Evolutionary conservation across 2,329 filamentous ascomycete genomes (phyloP), one percentile per base, ranked within the genome.

Genomic region (Epicoccum nigrum): DNA sequence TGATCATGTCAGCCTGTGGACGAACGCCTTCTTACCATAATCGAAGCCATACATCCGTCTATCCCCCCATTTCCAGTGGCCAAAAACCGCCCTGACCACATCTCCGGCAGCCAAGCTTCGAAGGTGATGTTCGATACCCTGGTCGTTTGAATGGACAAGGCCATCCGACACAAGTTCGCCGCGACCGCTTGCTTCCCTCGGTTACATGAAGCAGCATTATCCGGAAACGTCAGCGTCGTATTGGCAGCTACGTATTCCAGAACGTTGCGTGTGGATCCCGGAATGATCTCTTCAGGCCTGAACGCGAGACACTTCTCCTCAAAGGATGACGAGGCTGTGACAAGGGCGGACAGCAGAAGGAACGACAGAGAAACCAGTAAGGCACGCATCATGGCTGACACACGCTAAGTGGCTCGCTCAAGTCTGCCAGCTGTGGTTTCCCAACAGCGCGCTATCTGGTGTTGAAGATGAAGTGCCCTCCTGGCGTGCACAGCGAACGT

Each of bases 31-130:
- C 17, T 7, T 11, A 19, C 4, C 12, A 16, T 4, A 4, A 30
- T 4, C 17, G 8, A 12, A 45, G 5, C 69, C 74, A 41, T 59
- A 75, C 75, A 77, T 16, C 75, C 76, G 48, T 66, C 64, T 5
- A 76, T 60, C 3, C 75, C 75, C n/a, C 75, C 75, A 51, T 76
- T 77, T 1, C 73, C 74, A 0, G 68, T 73, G 9, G 64, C 68
- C 13, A 76, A 55, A 42, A 76, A 71, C 3, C 74, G 63, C 2
- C 73, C 73, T 9, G 62, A 73, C 74, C 75, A 76, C 19, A 68
- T 12, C n/a, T 59, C 55, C 1, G 57, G 52, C 63, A 58, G 72
- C 62, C 73, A 77, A 8, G 71, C 64, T 53, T 78, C 76, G 37
- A 76, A 64, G 1, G 60, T 74, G 25, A 83, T 77, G 30, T 76